Percentiles rank a stretch among this genome's conserved stretches.
These are phyloP conservation scores for Nasturtium officinale DNA, from an alignment of 345 rosid genomes.

Conservation along the genomic window DNA sequence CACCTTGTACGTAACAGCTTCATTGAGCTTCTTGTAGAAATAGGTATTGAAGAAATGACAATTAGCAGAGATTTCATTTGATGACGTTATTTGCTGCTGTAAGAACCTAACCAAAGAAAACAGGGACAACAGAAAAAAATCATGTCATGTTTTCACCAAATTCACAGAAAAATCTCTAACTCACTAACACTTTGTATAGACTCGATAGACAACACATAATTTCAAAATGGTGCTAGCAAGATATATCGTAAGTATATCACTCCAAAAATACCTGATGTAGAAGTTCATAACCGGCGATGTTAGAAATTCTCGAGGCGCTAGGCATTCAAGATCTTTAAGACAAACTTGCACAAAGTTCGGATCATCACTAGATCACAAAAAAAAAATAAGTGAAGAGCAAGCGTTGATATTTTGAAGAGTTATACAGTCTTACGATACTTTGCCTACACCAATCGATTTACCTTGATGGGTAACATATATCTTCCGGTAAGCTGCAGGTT, in stretches of 20 bases:
- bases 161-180: not conserved
- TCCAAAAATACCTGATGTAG: conserved; percentile 63
- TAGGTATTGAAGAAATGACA: conserved; percentile 83
- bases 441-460: conserved; percentile 35
- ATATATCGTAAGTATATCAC: not conserved
- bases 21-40: conserved; percentile 83
- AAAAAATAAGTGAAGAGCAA: conserved; percentile 10
- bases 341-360: conserved; percentile 64
- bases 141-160: conserved; percentile 4
- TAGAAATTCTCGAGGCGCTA: conserved; percentile 64
- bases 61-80: conserved; percentile 52
- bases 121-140: not conserved
- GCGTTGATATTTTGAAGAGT: conserved; percentile 10
- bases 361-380: conserved; percentile 62
- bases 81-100: conserved; percentile 56
- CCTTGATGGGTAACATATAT: conserved; percentile 81
- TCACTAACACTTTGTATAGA: not conserved
- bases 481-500: conserved; percentile 56
- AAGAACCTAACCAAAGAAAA: conserved; percentile 58
- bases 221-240: not conserved
- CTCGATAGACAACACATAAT: not conserved
- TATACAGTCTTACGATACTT: not conserved
- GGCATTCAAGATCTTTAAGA: conserved; percentile 64
- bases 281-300: conserved; percentile 85
- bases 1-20: conserved; percentile 75